These are phyloP conservation scores for Arthrobotrys pseudoclavata DNA, from an alignment of 2,329 filamentous ascomycete species.

Conservation along the genomic window DNA sequence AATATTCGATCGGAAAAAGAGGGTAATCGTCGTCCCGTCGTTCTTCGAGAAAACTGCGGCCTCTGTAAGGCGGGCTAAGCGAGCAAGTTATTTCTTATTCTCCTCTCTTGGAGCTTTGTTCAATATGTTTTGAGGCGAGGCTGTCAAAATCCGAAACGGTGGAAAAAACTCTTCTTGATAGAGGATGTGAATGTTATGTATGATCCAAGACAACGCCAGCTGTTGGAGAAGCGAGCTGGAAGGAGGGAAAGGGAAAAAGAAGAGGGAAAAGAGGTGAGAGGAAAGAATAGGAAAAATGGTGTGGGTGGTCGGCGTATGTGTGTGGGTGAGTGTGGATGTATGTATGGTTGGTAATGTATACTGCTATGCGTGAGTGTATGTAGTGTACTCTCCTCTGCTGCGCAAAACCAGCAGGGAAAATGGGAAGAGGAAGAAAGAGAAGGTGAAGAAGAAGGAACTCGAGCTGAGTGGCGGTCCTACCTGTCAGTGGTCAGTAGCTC, in stretches of 20 bases:
- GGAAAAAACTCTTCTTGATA: slow-evolving; percentile 53
- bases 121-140: slow-evolving; percentile 46
- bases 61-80: slow-evolving; percentile 55
- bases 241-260: slow-evolving; percentile 35
- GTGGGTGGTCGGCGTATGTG: slow-evolving; percentile 47
- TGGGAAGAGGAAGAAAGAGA: slow-evolving; percentile 40
- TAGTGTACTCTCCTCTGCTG: slow-evolving; percentile 23
- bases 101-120: slow-evolving; percentile 37
- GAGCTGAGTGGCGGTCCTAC: slow-evolving; percentile 58
- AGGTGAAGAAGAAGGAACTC: slow-evolving; percentile 38
- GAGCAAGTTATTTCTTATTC: slow-evolving; percentile 48
- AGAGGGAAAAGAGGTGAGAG: slow-evolving; percentile 42
- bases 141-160: slow-evolving; percentile 54
- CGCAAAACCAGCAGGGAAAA: slow-evolving; percentile 52
- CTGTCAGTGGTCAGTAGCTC: slow-evolving; percentile 59
- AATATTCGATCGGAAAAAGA: slow-evolving; percentile 60
- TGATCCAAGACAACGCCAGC: slow-evolving; percentile 58
- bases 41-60: slow-evolving; percentile 52
- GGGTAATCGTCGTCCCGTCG: slow-evolving; percentile 58
- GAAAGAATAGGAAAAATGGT: slow-evolving; percentile 43
- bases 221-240: slow-evolving; percentile 59
- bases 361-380: slow-evolving; percentile 1
- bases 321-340: slow-evolving; percentile 1
- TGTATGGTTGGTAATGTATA: slow-evolving; percentile 4
- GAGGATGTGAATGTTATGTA: slow-evolving; percentile 41